A percentile compares a stretch with the other conserved stretches of the same genome.
Conservation (phyloP, 306 rosid species). For the Neltuma alba region DNA sequence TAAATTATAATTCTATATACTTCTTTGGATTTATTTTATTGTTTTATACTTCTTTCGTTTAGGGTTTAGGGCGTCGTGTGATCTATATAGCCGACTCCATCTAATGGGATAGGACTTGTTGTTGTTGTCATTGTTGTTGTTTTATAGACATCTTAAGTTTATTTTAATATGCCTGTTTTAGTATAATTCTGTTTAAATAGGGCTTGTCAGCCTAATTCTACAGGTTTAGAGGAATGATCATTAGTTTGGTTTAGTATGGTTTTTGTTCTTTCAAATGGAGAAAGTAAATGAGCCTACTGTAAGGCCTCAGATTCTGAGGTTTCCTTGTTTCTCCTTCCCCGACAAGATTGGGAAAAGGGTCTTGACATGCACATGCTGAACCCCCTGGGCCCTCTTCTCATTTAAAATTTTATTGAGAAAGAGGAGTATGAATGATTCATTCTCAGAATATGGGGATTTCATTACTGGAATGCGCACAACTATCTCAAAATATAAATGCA, state of each 20-base stretch:
- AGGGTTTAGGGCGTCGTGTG: too few relatives aligned
- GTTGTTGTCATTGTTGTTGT: too few relatives aligned
- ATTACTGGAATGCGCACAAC: background rate
- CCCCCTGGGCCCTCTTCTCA: background rate
- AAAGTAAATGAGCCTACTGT: background rate
- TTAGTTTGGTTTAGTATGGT: background rate
- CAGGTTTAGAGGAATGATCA: background rate
- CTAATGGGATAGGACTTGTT: too few relatives aligned
- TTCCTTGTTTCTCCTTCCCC: background rate
- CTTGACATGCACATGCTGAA: background rate
- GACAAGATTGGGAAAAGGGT: background rate
- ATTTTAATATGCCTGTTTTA: background rate
- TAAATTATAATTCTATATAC: background rate
- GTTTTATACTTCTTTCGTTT: too few relatives aligned
- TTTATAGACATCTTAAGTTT: background rate
- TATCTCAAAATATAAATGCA: background rate
- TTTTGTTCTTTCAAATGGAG: background rate
- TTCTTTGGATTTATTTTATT: constrained; percentile 18
- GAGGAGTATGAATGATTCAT: background rate
- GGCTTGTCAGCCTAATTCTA: background rate
- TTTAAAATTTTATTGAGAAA: background rate
- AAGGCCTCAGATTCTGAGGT: background rate
- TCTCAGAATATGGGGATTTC: background rate
- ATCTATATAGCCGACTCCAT: too few relatives aligned
- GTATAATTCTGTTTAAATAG: background rate